A percentile compares a stretch with the other conserved stretches of the same genome.
Conservation (phyloP, 352 stramenopile species). For the Peronospora belbahrii region DNA sequence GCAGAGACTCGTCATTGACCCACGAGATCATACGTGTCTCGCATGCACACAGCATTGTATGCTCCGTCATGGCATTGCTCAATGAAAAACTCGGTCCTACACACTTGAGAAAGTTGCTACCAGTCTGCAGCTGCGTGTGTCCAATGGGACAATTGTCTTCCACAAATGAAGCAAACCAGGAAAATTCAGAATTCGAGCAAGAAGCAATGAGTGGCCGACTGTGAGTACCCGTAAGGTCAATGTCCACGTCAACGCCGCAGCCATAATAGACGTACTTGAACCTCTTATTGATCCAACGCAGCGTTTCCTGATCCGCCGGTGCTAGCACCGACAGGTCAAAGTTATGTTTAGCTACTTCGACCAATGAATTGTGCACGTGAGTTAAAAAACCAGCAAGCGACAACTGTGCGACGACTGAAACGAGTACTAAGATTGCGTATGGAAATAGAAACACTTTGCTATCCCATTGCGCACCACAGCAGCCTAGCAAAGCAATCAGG, state of each 20-base stretch:
- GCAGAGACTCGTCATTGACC: constrained; percentile 71
- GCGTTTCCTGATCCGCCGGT: constrained; percentile 46
- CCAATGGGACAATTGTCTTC: constrained; percentile 65
- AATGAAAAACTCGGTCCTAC: constrained; percentile 54
- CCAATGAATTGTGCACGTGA: constrained; percentile 67
- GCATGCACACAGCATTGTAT: constrained; percentile 77
- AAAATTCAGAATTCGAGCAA: constrained; percentile 49
- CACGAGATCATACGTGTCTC: constrained; percentile 73
- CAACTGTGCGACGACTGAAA: constrained; percentile 73
- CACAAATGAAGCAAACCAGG: constrained; percentile 70
- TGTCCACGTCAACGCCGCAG: constrained; percentile 59
- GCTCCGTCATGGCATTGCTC: constrained; percentile 56
- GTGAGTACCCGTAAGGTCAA: constrained; percentile 37
- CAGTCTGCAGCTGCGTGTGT: constrained; percentile 36
- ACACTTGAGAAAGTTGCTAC: constrained; percentile 66
- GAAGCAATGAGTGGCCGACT: constrained; percentile 36
- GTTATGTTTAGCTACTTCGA: constrained; percentile 53
- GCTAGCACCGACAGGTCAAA: constrained; percentile 61
- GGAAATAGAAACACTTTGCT: constrained; percentile 83
- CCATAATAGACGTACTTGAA: constrained; percentile 72
- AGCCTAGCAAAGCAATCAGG: constrained; percentile 65
- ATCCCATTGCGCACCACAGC: constrained; percentile 78
- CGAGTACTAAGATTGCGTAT: constrained; percentile 67
- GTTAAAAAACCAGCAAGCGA: constrained; percentile 74
- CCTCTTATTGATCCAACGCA: constrained; percentile 69